Evolutionary conservation across 169 alveolate genomes (phyloP), one percentile per base, ranked within the genome.

Genomic region (Cystoisospora suis): DNA sequence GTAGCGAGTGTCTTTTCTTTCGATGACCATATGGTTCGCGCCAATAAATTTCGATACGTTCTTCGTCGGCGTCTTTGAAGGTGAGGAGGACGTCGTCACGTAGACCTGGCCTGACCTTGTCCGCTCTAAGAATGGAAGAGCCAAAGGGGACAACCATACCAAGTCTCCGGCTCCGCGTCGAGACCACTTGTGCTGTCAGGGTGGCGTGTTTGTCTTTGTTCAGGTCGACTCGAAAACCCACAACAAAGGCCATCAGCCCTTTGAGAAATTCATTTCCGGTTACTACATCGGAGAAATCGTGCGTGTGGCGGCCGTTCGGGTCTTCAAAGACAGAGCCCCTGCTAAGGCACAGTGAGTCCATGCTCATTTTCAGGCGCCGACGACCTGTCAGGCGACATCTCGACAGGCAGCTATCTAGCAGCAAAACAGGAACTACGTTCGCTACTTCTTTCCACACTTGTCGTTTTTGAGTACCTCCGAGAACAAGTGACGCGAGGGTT

Each of bases 261-360:
- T 96, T 90, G 98, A 97, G 93, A 97, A 97, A 80, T 90, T 97
- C 94, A 93, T 96, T 38, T 93, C 97, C 3, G 98, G 98, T 17
- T 97, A 97, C 45, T 97, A 97, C 94, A 86, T 97, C 61, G 98
- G 98, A 2, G 98, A 97, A 72, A 93, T 97, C 32, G 96, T 95
- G 38, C 94, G 98, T 42, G 90, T 96, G 75, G 86, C 92, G 65
- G 93, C 96, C 92, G 87, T 95, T 45, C 83, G 91, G 53, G 94
- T 95, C 65, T 93, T 97, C 42, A 94, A 94, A 46, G 94, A 95
- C 80, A 88, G 88, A 58, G 96, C 98, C 2, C 97, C 98, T 38
- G 91, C 93, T 34, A 86, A 87, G 58, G 95, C 96, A 92, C 93
- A 96, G 98, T 88, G 88, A 61, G 83, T 6, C 38, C 27, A 27